phyloP scores from a whole-genome alignment of 495 filamentous ascomycete species.

The Penicillium bialowiezense region DNA sequence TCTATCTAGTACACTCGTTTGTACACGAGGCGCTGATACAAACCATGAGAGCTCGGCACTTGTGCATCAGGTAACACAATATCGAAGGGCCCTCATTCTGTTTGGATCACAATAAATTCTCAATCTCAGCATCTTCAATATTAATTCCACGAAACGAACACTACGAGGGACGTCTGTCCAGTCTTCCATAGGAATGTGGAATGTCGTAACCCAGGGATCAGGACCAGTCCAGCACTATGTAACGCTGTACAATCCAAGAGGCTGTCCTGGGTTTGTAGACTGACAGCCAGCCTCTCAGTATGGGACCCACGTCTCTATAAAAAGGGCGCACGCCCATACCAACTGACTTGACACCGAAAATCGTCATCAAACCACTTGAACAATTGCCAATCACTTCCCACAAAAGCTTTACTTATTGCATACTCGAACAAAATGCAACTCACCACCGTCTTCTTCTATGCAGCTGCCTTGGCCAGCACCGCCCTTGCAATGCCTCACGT shows the following conservation, averaged over 20 bases:
- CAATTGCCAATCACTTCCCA: not conserved
- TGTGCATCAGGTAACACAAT: too few relatives aligned
- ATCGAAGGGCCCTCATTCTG: too few relatives aligned
- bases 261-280: not conserved
- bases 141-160: too few relatives aligned
- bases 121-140: too few relatives aligned
- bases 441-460: conserved; percentile 13
- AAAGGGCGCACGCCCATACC: not conserved
- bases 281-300: conserved; percentile 1
- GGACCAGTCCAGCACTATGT: not conserved
- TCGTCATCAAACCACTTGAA: not conserved
- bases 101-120: too few relatives aligned
- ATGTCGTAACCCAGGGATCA: not conserved
- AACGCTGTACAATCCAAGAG: conserved; percentile 6
- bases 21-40: too few relatives aligned
- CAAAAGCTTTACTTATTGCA: not conserved
- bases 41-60: too few relatives aligned
- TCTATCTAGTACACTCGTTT: too few relatives aligned
- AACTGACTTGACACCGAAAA: not conserved
- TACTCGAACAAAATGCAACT: conserved; percentile 23
- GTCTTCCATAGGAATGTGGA: conserved; percentile 3
- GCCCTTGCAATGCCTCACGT: conserved; percentile 19
- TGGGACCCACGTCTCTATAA: not conserved
- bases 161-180: not conserved
- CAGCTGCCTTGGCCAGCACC: conserved; percentile 22